These are phyloP conservation scores for Nematocida sp. DNA, from an alignment of 371 early-diverging fungal species.

Conservation along the genomic window DNA sequence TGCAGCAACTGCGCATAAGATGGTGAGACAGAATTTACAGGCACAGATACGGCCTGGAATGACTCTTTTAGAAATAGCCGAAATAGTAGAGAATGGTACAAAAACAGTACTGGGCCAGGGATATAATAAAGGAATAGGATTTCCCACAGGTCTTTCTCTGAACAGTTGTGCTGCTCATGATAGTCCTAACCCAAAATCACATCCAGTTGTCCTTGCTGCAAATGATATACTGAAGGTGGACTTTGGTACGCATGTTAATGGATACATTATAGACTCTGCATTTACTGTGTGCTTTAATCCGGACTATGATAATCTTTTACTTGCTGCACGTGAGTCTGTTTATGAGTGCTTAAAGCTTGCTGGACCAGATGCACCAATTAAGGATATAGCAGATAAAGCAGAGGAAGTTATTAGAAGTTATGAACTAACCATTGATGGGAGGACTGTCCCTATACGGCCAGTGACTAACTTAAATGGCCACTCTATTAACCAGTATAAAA, in stretches of 20 bases:
- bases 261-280: conserved; percentile 92
- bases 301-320: conserved; percentile 79
- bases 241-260: conserved; percentile 93
- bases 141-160: conserved; percentile 94
- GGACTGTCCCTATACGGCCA: conserved; percentile 79
- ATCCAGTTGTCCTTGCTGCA: conserved; percentile 77
- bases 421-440: conserved; percentile 88
- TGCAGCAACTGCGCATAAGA: conserved; percentile 72
- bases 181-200: conserved; percentile 92
- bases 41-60: conserved; percentile 87
- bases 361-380: conserved; percentile 89
- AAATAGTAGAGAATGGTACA: conserved; percentile 88
- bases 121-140: conserved; percentile 77
- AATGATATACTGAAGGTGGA: conserved; percentile 97
- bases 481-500: conserved; percentile 85
- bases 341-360: conserved; percentile 88
- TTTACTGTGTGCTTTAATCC: conserved; percentile 93
- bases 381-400: conserved; percentile 93
- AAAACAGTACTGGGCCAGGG: conserved; percentile 82
- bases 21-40: conserved; percentile 78
- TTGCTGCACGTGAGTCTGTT: conserved; percentile 90
- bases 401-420: conserved; percentile 95
- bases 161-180: conserved; percentile 98
- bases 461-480: conserved; percentile 96
- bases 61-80: conserved; percentile 83